Percentiles rank a stretch among this genome's conserved stretches.
phyloP scores from a whole-genome alignment of 495 filamentous ascomycete genomes.

The Oleoguttula mirabilis region DNA sequence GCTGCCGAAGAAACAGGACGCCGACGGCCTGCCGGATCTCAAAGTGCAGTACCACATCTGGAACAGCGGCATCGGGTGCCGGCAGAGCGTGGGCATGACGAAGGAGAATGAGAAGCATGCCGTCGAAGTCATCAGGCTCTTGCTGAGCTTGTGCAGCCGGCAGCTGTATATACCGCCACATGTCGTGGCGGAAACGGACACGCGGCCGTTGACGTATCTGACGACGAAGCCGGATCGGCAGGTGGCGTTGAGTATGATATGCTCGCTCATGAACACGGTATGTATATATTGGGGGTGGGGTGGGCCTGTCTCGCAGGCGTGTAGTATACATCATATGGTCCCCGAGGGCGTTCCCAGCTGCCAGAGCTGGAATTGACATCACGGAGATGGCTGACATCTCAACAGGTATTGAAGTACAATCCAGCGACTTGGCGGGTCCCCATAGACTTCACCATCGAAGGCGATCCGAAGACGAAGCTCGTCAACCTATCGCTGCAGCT shows the following conservation, averaged over 20 bases:
- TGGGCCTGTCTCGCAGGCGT: too few relatives aligned
- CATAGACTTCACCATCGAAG: slow-evolving; percentile 53
- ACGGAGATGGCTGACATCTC: not conserved
- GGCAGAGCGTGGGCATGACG: slow-evolving; percentile 72
- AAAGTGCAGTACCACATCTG: slow-evolving; percentile 92
- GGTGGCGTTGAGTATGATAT: slow-evolving; percentile 74
- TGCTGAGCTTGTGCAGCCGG: slow-evolving; percentile 77
- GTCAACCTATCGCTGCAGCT: slow-evolving; percentile 88
- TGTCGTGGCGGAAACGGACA: slow-evolving; percentile 72
- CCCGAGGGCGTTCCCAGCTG: too few relatives aligned
- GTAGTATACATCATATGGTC: too few relatives aligned
- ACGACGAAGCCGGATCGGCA: slow-evolving; percentile 81
- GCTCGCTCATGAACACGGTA: slow-evolving; percentile 94
- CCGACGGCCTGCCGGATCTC: slow-evolving; percentile 25
- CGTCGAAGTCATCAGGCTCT: slow-evolving; percentile 74
- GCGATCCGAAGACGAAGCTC: slow-evolving; percentile 67
- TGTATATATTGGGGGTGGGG: too few relatives aligned
- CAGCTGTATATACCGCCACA: slow-evolving; percentile 85
- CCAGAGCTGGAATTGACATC: too few relatives aligned
- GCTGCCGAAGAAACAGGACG: slow-evolving; percentile 47
- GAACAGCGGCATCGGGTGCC: slow-evolving; percentile 95
- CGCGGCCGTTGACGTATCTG: slow-evolving; percentile 81
- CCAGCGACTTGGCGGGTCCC: slow-evolving; percentile 89
- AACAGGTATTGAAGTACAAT: slow-evolving; percentile 87
- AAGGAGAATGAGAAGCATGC: slow-evolving; percentile 88